These are phyloP conservation scores for Paxillus rubicundulus DNA, from an alignment of 768 basidiomycete genomes.

Conservation along the genomic window DNA sequence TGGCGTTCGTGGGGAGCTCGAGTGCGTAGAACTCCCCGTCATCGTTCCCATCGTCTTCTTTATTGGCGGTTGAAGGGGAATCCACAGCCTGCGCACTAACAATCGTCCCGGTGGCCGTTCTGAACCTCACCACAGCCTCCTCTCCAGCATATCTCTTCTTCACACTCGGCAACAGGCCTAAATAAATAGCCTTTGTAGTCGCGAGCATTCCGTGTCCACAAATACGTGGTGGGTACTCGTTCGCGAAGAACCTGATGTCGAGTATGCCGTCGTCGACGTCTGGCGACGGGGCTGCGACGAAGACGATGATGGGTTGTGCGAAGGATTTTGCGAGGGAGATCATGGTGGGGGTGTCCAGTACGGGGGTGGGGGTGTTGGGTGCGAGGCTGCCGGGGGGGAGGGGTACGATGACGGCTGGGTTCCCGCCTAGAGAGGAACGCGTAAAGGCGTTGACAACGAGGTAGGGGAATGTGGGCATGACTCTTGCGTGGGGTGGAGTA, in stretches of 20 bases:
- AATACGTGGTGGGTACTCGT: constrained; percentile 32
- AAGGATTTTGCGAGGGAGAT: constrained; percentile 40
- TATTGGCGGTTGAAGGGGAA: not conserved
- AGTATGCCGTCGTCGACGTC: constrained; percentile 26
- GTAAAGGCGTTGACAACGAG: constrained; percentile 45
- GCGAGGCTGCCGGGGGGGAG: constrained; percentile 6
- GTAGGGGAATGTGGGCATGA: constrained; percentile 22
- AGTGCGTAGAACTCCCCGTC: constrained; percentile 33
- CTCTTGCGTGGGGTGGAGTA: not conserved
- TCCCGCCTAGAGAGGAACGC: constrained; percentile 39
- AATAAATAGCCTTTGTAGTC: constrained; percentile 38
- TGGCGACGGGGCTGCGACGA: constrained; percentile 31
- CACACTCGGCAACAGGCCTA: constrained; percentile 17
- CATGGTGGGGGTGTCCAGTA: constrained; percentile 5
- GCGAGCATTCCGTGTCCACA: constrained; percentile 49
- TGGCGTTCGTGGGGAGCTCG: constrained; percentile 30
- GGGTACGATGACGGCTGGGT: constrained; percentile 44
- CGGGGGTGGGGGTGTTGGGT: not conserved
- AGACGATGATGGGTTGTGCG: constrained; percentile 43
- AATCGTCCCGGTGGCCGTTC: constrained; percentile 29
- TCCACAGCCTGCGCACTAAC: constrained; percentile 12
- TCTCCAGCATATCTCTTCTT: constrained; percentile 19
- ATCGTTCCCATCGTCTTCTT: not conserved
- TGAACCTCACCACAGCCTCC: constrained; percentile 22
- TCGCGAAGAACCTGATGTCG: constrained; percentile 40